A percentile compares a stretch with the other conserved stretches of the same genome.
phyloP scores from a whole-genome alignment of 1,139 yeast genomes.

The Zhuliangozyma parablackwelliae region DNA sequence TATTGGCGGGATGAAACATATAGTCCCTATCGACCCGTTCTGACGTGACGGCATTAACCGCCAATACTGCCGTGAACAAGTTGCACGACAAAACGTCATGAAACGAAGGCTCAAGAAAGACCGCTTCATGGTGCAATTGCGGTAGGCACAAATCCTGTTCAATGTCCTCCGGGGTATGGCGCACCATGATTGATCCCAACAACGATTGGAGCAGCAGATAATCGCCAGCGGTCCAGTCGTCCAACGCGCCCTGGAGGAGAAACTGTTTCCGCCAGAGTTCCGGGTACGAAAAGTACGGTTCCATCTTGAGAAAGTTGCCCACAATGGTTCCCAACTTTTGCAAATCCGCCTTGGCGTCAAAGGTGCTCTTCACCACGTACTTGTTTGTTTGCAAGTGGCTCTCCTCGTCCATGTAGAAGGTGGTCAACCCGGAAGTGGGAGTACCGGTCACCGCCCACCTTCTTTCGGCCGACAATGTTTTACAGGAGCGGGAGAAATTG shows the following conservation, averaged over 20 bases:
- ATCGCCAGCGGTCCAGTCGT: too few relatives aligned
- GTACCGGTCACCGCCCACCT: conserved; percentile 76
- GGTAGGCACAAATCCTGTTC: conserved; percentile 57
- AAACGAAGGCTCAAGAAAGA: conserved; percentile 54
- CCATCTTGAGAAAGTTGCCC: conserved; percentile 51
- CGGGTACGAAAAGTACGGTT: conserved; percentile 50
- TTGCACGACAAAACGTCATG: conserved; percentile 60
- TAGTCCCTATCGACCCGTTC: conserved; percentile 64
- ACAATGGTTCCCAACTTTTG: conserved; percentile 49
- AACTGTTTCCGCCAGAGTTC: conserved; percentile 41
- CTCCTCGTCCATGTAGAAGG: conserved; percentile 51
- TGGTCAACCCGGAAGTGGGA: conserved; percentile 66
- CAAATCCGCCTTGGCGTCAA: conserved; percentile 47
- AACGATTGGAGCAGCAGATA: conserved; percentile 35
- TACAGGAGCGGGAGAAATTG: conserved; percentile 46
- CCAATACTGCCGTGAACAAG: conserved; percentile 60
- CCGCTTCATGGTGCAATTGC: conserved; percentile 52
- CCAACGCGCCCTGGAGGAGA: too few relatives aligned
- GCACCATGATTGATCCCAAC: conserved; percentile 44
- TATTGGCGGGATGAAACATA: conserved; percentile 62
- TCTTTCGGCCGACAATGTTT: conserved; percentile 49
- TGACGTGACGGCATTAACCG: conserved; percentile 70
- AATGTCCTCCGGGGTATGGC: conserved; percentile 53
- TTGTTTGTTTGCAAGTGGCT: conserved; percentile 26
- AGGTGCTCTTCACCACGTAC: conserved; percentile 30